Evolutionary conservation across 2,329 filamentous ascomycete species (phyloP), one percentile per base, ranked within the genome.

Genomic region (Ilyonectria sp.): DNA sequence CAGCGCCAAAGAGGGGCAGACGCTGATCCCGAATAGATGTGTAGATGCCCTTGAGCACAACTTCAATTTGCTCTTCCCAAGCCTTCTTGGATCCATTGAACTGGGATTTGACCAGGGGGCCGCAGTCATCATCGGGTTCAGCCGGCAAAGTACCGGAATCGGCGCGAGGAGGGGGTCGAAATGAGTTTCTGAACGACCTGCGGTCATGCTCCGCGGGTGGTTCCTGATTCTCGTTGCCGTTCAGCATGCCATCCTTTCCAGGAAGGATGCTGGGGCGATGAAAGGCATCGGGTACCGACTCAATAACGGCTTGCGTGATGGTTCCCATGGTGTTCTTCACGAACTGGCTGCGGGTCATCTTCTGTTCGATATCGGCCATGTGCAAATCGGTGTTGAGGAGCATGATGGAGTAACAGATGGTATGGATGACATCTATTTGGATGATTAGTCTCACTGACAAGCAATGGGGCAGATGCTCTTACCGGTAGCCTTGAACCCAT

Each of bases 261-360:
- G 87, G 86, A 2, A 91, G 79, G 35, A 89, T 85, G 67, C 86
- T 87, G 5, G 88, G 83, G 4, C 88, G 85, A 37, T 91, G 87
- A 69, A 92, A 92, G 1, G 87, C 87, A 67, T 91, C 88, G 1
- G 93, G 90, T 1, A 86, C 89, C n/a, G 91, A 90, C 73, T 97
- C 94, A 44, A 87, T 84, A 10, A 94, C 87, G 13, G 93, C 91
- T 55, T 94, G 91, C 65, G 89, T 90, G 69, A 99, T 93, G 0
- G 95, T 97, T 1, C 93, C 92, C 86, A 98, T 91, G 5, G 96
- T 98, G 78, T 99, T 99, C 81, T 97, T 97, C 78, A 99, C 89
- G 77, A 98, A 99, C 77, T 98, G 95, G 70, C 88, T 92, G 63
- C 93, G 90, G 1, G 95, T 98, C 96, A 99, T 99, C 84, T 97